Conservation (phyloP, 1,284 basidiomycete genomes). For the Phellopilus nigrolimitatus region DNA sequence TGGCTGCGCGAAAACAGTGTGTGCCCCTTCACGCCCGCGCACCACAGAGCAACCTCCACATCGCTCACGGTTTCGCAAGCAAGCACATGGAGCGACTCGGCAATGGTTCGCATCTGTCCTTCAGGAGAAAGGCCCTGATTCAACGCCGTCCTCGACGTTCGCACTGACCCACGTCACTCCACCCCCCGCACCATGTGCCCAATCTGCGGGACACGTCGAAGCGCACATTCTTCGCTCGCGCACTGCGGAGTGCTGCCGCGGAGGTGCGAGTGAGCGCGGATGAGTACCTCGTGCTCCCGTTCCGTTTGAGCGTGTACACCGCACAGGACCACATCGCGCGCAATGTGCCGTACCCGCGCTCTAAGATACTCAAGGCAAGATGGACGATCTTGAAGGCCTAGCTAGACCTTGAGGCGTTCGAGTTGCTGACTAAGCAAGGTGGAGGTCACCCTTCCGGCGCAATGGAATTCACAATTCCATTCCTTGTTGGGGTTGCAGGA, state of each 20-base stretch:
- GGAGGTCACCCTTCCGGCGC: too few relatives aligned
- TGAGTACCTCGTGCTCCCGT: slow-evolving; percentile 56
- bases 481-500: too few relatives aligned
- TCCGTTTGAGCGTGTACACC: slow-evolving; percentile 57
- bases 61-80: too few relatives aligned
- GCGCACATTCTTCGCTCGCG: slow-evolving; percentile 41
- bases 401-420: slow-evolving; percentile 81
- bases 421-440: too few relatives aligned
- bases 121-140: slow-evolving; percentile 9
- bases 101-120: not conserved
- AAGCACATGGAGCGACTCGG: too few relatives aligned
- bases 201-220: slow-evolving; percentile 30
- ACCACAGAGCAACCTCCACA: slow-evolving; percentile 29
- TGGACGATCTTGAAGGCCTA: slow-evolving; percentile 96
- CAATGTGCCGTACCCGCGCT: slow-evolving; percentile 83
- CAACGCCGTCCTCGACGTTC: too few relatives aligned
- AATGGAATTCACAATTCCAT: too few relatives aligned
- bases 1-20: slow-evolving; percentile 35
- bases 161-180: not conserved
- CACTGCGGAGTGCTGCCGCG: slow-evolving; percentile 15
- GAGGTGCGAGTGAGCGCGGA: slow-evolving; percentile 18
- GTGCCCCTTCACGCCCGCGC: slow-evolving; percentile 41
- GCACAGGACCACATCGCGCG: slow-evolving; percentile 51
- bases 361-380: too few relatives aligned
- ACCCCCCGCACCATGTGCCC: slow-evolving; percentile 16